These are phyloP conservation scores for Magnusiomyces magnusii DNA, from an alignment of 1,139 yeast species.

Conservation along the genomic window DNA sequence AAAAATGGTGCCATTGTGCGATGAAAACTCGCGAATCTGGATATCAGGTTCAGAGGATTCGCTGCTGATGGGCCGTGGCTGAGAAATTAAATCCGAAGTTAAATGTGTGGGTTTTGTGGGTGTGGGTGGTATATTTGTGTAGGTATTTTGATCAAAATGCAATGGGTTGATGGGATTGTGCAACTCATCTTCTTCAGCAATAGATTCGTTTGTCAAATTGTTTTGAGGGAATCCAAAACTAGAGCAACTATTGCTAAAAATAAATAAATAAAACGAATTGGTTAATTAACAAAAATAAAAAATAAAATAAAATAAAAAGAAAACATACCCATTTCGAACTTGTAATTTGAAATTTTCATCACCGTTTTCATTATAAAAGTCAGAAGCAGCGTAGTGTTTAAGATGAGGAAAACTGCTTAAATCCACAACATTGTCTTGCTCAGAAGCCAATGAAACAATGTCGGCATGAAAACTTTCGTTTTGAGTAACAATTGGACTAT, in stretches of 20 bases:
- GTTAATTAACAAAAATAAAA: neutral
- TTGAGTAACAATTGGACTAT: constrained; percentile 5
- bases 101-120: no score
- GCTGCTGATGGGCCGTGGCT: neutral
- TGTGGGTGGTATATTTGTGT: no score
- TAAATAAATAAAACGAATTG: neutral
- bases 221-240: neutral
- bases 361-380: constrained; percentile 3
- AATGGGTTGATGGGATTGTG: neutral
- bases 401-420: neutral
- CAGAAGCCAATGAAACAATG: constrained; percentile 4
- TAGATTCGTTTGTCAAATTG: neutral
- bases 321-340: neutral
- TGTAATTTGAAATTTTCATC: neutral
- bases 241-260: neutral
- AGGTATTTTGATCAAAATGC: neutral
- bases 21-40: neutral
- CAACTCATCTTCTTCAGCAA: neutral
- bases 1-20: neutral
- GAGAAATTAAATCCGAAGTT: neutral
- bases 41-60: neutral
- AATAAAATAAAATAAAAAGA: neutral
- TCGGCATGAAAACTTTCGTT: constrained; percentile 6
- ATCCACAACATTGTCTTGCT: constrained; percentile 3
- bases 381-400: constrained; percentile 5